phyloP scores from a whole-genome alignment of 2,329 filamentous ascomycete genomes.

The Aureobasidium sp. region DNA sequence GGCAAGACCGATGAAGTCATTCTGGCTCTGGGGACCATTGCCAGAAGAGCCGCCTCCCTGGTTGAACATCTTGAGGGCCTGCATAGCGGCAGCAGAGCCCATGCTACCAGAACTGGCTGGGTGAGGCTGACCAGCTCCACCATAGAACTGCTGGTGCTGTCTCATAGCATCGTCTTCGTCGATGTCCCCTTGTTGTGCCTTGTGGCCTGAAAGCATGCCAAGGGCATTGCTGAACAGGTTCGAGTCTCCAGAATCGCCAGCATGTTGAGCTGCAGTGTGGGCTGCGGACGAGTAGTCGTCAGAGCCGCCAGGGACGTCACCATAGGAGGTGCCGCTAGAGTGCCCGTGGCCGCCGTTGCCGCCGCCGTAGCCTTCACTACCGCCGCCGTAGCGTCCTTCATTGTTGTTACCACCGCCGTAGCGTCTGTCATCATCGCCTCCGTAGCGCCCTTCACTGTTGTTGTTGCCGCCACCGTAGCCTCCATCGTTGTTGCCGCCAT shows the following conservation, averaged over 20 bases:
- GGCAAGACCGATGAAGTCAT: constrained; percentile 74
- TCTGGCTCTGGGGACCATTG: constrained; percentile 52
- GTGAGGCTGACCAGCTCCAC: constrained; percentile 41
- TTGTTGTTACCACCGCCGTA: too few relatives aligned
- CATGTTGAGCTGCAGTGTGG: constrained; percentile 49
- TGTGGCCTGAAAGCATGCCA: constrained; percentile 48
- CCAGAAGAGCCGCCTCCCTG: constrained; percentile 31
- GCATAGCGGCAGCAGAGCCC: constrained; percentile 74
- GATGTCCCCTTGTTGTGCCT: constrained; percentile 47
- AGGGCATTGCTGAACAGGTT: constrained; percentile 52
- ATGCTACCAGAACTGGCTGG: constrained; percentile 39
- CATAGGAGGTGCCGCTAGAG: constrained; percentile 38
- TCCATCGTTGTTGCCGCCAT: constrained; percentile 21
- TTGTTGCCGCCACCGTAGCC: too few relatives aligned
- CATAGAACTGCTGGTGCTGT: constrained; percentile 71
- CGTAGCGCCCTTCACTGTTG: too few relatives aligned
- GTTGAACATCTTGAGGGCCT: constrained; percentile 71
- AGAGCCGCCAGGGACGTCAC: constrained; percentile 32
- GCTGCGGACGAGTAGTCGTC: constrained; percentile 50
- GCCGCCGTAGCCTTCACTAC: constrained; percentile 22
- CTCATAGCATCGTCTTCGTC: constrained; percentile 62
- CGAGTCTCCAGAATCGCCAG: constrained; percentile 43
- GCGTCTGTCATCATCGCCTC: too few relatives aligned
- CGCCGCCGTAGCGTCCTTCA: constrained; percentile 16
- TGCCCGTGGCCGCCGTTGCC: constrained; percentile 27